Evolutionary conservation across 1,284 basidiomycete species (phyloP), one percentile per base, ranked within the genome.

Genomic region (Papiliotrema terrestris): DNA sequence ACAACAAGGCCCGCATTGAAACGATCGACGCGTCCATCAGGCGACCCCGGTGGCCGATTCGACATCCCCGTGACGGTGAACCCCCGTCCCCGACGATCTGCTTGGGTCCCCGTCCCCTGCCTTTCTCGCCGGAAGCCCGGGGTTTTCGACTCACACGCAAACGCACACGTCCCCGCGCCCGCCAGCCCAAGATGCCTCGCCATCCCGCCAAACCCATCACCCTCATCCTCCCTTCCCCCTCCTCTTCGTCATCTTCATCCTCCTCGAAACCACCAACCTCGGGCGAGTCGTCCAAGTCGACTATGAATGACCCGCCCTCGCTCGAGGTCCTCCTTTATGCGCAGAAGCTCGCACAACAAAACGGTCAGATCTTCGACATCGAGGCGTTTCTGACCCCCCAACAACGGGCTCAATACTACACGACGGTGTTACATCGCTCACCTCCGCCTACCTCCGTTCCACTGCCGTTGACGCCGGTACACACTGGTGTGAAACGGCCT

Each of bases 281-380:
- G 29, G 29, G 29, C 29, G 29, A 32, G 29, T 38, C 56, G 29
- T 43, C 47, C 29, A 20, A 29, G 37, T 26, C 50, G 32, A 49
- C n/a, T n/a, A 43, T 42, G 14, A 11, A 26, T 11, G 22, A 49
- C 39, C 17, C 35, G 23, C 64, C 64, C 3, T 43, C 53, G 8
- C 55, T 72, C 25, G 63, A 68, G 22, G 71, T 72, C 1, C 50
- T 72, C 39, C 44, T 72, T 9, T 48, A 65, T 45, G 68, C 71
- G 4, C 64, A 68, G 55, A 57, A 67, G 26, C 56, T 71, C 23
- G 71, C 71, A 3, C 46, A 53, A 14, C 51, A 59, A 19, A 52
- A 57, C 9, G 68, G 69, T 2, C 59, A 67, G 29, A 52, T 52
- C n/a, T 65, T 72, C 47, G 69, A 72, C 59, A 63, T 72, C 23